Evolutionary conservation across 768 basidiomycete genomes (phyloP).

Genomic region (Fibroporia radiculosa): DNA sequence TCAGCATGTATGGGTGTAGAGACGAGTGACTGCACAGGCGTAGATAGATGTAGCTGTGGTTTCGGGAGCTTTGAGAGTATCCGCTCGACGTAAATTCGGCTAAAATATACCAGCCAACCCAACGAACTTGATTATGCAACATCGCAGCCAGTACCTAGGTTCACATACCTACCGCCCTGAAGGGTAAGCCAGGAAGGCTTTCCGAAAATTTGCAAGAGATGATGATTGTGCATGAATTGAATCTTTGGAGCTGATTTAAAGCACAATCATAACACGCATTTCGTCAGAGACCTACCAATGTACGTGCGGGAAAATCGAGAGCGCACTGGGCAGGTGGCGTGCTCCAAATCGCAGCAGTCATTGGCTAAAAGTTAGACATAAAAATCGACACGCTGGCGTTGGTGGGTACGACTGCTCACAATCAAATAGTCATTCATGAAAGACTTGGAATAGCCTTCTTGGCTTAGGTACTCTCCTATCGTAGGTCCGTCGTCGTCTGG

Average conservation of each 20-base stretch:
- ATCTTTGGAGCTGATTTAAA: constrained; percentile 28
- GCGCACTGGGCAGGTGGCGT: constrained; percentile 65
- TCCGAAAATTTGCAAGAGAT: constrained; percentile 61
- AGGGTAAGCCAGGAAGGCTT: constrained; percentile 72
- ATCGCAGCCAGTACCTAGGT: no score
- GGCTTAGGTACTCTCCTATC: constrained; percentile 49
- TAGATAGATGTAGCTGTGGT: constrained; percentile 49
- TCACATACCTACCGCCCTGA: constrained; percentile 54
- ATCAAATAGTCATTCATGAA: constrained; percentile 74
- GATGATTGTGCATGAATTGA: constrained; percentile 69
- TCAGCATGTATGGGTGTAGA: background rate
- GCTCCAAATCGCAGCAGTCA: constrained; percentile 79
- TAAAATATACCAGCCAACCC: no score
- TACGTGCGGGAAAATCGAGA: constrained; percentile 62
- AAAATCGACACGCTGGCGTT: background rate
- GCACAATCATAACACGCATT: background rate
- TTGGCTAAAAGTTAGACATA: constrained; percentile 33
- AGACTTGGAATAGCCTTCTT: constrained; percentile 56
- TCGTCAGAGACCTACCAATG: constrained; percentile 34
- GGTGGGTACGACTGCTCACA: constrained; percentile 32
- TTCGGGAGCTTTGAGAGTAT: constrained; percentile 49
- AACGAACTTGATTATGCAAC: no score
- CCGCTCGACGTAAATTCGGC: constrained; percentile 58
- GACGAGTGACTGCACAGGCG: constrained; percentile 27
- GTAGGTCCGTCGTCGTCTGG: constrained; percentile 27